A percentile compares a stretch with the other conserved stretches of the same genome.
Conservation (phyloP, 1,284 basidiomycete species). For the Porodaedalea pini region DNA sequence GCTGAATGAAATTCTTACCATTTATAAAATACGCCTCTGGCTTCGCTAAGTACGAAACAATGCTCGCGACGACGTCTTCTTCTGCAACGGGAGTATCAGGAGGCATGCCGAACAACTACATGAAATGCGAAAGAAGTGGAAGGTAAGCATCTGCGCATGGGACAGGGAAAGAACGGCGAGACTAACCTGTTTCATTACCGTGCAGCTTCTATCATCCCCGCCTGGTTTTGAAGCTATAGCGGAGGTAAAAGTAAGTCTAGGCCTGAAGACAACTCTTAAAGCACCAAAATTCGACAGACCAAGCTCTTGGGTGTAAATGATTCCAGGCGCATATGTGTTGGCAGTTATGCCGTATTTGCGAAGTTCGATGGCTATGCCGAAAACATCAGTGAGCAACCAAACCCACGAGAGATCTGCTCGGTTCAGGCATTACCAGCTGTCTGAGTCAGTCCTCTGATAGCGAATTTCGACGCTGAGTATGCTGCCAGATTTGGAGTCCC, state of each 20-base stretch:
- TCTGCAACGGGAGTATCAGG: background rate
- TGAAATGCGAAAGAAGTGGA: background rate
- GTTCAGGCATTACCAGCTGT: slow-evolving; percentile 13
- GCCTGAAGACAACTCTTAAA: no score
- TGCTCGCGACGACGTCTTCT: slow-evolving; percentile 11
- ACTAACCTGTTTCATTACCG: no score
- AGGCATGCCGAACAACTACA: background rate
- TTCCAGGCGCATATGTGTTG: slow-evolving; percentile 16
- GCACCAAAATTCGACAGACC: no score
- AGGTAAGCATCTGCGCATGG: no score
- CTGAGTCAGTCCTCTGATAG: slow-evolving; percentile 16
- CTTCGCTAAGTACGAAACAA: slow-evolving; percentile 11
- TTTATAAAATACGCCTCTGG: slow-evolving; percentile 14
- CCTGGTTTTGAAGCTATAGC: no score
- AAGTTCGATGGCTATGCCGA: slow-evolving; percentile 21
- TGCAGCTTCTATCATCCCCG: no score
- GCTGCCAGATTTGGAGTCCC: slow-evolving; percentile 6
- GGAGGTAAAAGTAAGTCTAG: no score
- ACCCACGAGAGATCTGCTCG: no score
- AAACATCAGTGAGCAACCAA: no score
- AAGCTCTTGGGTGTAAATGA: no score
- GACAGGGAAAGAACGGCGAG: no score
- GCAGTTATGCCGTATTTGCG: slow-evolving; percentile 19
- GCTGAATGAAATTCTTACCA: background rate
- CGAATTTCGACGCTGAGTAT: slow-evolving; percentile 14